Evolutionary conservation across 352 stramenopile genomes (phyloP), one percentile per base, ranked within the genome.

Genomic region (Peronospora farinosa): DNA sequence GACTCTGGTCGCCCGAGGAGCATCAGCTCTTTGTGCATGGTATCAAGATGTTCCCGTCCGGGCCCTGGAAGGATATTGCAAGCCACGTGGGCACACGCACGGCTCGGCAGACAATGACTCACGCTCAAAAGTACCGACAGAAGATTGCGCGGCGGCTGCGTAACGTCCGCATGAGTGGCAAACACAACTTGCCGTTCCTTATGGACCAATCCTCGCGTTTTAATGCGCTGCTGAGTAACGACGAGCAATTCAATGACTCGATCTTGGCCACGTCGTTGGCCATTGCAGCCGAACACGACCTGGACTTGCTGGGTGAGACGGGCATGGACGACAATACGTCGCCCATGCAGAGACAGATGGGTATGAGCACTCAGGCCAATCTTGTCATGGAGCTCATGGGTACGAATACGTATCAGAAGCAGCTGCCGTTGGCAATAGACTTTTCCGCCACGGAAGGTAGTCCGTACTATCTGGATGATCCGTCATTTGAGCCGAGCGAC

Each of bases 91-190:
- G 75, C 33, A 78, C 74, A 42, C 72, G 77, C 46, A 88, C 77
- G 51, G 77, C 77, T 33, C 74, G 77, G 9, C 79, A 91, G 60
- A 86, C 75, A 40, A 87, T 86, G 78, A 88, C 74, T 9, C 80
- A 91, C 61, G 80, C 80, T 53, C 77, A 92, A 33, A 92, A 92
- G 59, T 91, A 91, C 60, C 78, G 78, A 6, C 76, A 91, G 61
- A 91, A 91, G 64, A 84, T 91, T 60, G 72, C 70, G 44, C 69
- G 78, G 40, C 65, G 75, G 44, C 64, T 86, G 54, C 77, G 77
- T 39, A 86, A 86, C 33, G 74, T 80, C 50, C 72, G 77, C 36
- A 75, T 83, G 69, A 85, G 68, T 43, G 74, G 68, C 43, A 76
- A 83, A 51, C 69, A 81, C 44, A 81, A 67, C 36, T 48, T 85